Evolutionary conservation across 345 rosid species (phyloP).

Genomic region (Rhizophora apiculata): DNA sequence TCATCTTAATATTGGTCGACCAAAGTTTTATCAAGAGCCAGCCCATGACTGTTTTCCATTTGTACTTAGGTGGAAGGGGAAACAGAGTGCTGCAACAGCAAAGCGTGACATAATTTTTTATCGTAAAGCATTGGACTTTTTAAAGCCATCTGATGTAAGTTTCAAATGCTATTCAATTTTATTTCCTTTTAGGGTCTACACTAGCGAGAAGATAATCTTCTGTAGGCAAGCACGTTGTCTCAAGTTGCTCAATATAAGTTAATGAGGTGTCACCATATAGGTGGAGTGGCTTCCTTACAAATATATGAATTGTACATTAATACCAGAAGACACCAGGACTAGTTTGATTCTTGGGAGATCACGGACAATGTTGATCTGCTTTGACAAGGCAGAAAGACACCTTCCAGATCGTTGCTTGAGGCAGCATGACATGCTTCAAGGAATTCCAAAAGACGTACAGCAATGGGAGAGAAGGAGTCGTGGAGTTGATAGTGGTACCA

Average conservation of each 20-base stretch:
- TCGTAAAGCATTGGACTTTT: slow-evolving; percentile 71
- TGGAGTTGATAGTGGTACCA: slow-evolving; percentile 96
- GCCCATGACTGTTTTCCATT: slow-evolving; percentile 82
- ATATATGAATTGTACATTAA: slow-evolving; percentile 55
- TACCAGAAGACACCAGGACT: slow-evolving; percentile 60
- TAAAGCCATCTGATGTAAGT: slow-evolving; percentile 74
- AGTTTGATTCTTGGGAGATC: slow-evolving; percentile 79
- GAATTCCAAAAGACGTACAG: slow-evolving; percentile 75
- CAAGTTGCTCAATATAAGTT: background rate
- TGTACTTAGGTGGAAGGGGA: slow-evolving; percentile 90
- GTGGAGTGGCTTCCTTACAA: slow-evolving; percentile 94
- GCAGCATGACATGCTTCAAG: slow-evolving; percentile 73
- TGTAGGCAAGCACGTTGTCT: slow-evolving; percentile 43
- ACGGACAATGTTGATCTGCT: slow-evolving; percentile 86
- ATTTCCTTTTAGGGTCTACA: background rate
- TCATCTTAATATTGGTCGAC: slow-evolving; percentile 83
- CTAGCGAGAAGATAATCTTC: slow-evolving; percentile 6
- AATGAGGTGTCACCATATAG: slow-evolving; percentile 25
- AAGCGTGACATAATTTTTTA: slow-evolving; percentile 85
- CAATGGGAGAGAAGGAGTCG: slow-evolving; percentile 93
- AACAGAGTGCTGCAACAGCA: slow-evolving; percentile 89
- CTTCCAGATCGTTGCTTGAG: slow-evolving; percentile 93
- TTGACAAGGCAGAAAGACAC: slow-evolving; percentile 99
- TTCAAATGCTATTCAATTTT: slow-evolving; percentile 3
- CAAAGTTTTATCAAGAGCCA: slow-evolving; percentile 83